phyloP scores from a whole-genome alignment of 169 alveolate genomes.

The Theileria orientalis region DNA sequence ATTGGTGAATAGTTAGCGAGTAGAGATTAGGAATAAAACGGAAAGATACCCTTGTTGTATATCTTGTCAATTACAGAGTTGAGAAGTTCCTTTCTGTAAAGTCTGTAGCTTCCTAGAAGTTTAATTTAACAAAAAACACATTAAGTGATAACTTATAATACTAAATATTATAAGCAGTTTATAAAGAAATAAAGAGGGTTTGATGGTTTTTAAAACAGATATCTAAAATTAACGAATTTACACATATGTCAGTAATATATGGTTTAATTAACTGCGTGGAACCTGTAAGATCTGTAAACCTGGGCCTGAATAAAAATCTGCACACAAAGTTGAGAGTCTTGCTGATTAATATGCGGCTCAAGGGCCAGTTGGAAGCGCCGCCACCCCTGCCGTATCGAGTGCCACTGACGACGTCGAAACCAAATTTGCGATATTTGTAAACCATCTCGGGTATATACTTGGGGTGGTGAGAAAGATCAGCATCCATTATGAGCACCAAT shows the following conservation, averaged over 20 bases:
- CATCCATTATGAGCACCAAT: slow-evolving; percentile 94
- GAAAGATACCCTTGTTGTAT: slow-evolving; percentile 24
- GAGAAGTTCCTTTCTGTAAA: slow-evolving; percentile 87
- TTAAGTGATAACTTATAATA: too few relatives aligned
- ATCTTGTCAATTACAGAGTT: slow-evolving; percentile 68
- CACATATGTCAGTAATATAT: too few relatives aligned
- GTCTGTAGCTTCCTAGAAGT: slow-evolving; percentile 75
- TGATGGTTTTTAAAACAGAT: too few relatives aligned
- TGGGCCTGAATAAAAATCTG: slow-evolving; percentile 78
- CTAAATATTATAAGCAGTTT: too few relatives aligned
- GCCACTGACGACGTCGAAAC: slow-evolving; percentile 94
- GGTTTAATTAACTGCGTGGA: slow-evolving; percentile 60
- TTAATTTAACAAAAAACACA: background rate
- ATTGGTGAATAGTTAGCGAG: too few relatives aligned
- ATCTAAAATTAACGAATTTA: too few relatives aligned
- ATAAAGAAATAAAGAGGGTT: too few relatives aligned
- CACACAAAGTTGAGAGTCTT: slow-evolving; percentile 93
- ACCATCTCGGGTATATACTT: slow-evolving; percentile 89
- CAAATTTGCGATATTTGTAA: slow-evolving; percentile 82
- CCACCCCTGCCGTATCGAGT: slow-evolving; percentile 92
- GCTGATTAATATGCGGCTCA: slow-evolving; percentile 88
- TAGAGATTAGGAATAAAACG: too few relatives aligned
- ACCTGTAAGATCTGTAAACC: slow-evolving; percentile 91
- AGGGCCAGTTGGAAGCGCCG: slow-evolving; percentile 96
- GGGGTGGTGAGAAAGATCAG: slow-evolving; percentile 98